A percentile compares a stretch with the other conserved stretches of the same genome.
These are phyloP conservation scores for Sporothrix sp. DNA, from an alignment of 2,329 filamentous ascomycete genomes.

Conservation along the genomic window DNA sequence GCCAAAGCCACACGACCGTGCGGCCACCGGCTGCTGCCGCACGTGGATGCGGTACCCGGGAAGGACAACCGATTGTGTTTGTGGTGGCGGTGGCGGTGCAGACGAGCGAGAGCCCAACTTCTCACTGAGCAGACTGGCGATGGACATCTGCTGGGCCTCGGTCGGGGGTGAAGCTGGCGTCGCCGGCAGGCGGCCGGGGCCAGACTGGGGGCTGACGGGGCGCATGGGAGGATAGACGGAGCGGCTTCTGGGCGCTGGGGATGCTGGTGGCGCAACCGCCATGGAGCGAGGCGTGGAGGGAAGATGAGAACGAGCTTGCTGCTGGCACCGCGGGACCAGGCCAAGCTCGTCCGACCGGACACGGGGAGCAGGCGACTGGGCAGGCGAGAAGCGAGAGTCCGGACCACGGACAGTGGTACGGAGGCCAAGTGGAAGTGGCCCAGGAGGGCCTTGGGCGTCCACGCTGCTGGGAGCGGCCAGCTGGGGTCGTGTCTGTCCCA, in stretches of 20 bases:
- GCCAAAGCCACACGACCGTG: slow-evolving; percentile 73
- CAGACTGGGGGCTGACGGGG: slow-evolving; percentile 2
- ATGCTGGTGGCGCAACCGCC: neutral
- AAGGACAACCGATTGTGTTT: neutral
- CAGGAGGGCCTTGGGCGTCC: slow-evolving; percentile 16
- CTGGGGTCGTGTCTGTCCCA: slow-evolving; percentile 24
- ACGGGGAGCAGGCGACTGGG: slow-evolving; percentile 22
- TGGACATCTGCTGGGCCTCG: slow-evolving; percentile 25
- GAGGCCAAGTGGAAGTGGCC: slow-evolving; percentile 1
- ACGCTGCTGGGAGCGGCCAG: slow-evolving; percentile 19
- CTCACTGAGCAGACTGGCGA: slow-evolving; percentile 25
- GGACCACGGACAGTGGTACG: slow-evolving; percentile 1
- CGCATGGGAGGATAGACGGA: slow-evolving; percentile 9
- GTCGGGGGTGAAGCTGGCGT: slow-evolving; percentile 20
- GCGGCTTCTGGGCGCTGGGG: slow-evolving; percentile 5
- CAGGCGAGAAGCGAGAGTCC: slow-evolving; percentile 22
- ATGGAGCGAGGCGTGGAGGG: slow-evolving; percentile 4
- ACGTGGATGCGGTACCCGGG: slow-evolving; percentile 43
- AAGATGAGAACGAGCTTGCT: slow-evolving; percentile 1
- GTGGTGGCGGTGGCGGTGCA: neutral
- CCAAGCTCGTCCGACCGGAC: slow-evolving; percentile 22
- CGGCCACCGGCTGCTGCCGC: slow-evolving; percentile 68
- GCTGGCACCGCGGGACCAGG: slow-evolving; percentile 7
- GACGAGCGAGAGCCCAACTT: too few species aligned
- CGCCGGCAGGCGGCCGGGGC: neutral